A percentile compares a stretch with the other conserved stretches of the same genome.
Evolutionary conservation across 306 rosid genomes (phyloP).

Genomic region (Hylodesmum podocarpum): DNA sequence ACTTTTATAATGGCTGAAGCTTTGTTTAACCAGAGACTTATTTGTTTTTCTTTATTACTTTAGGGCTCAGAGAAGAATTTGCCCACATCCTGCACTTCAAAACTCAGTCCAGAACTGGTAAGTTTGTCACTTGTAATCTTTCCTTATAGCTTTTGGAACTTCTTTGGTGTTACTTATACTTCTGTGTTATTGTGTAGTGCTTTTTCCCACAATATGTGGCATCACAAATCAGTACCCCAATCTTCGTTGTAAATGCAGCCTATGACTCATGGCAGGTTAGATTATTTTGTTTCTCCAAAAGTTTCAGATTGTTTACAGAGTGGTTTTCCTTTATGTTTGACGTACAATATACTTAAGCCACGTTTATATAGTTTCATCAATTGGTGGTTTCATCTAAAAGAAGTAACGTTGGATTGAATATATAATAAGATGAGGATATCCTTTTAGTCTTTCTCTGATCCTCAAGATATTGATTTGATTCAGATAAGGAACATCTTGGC

Average conservation of each 20-base stretch:
- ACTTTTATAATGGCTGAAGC: background rate
- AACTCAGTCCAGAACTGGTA: slow-evolving; percentile 58
- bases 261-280: slow-evolving; percentile 98
- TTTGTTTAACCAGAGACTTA: background rate
- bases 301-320: background rate
- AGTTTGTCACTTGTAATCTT: slow-evolving; percentile 19
- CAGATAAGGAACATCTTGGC: slow-evolving; percentile 76
- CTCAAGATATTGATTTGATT: slow-evolving; percentile 21
- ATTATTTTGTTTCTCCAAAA: slow-evolving; percentile 8
- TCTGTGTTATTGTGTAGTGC: slow-evolving; percentile 58
- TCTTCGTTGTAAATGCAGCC: slow-evolving; percentile 82
- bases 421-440: background rate
- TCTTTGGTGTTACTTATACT: slow-evolving; percentile 5
- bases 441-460: background rate
- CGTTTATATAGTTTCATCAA: slow-evolving; percentile 2
- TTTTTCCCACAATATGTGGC: slow-evolving; percentile 80
- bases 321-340: background rate
- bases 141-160: background rate
- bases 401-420: background rate
- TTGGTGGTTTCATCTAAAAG: background rate
- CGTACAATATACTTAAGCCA: background rate
- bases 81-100: slow-evolving; percentile 75
- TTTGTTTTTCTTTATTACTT: background rate
- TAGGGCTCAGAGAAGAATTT: slow-evolving; percentile 68
- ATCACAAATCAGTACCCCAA: slow-evolving; percentile 57